Percentiles rank a stretch among this genome's conserved stretches.
Evolutionary conservation across 441 rosid genomes (phyloP).

Genomic region (Populus trichocarpa): DNA sequence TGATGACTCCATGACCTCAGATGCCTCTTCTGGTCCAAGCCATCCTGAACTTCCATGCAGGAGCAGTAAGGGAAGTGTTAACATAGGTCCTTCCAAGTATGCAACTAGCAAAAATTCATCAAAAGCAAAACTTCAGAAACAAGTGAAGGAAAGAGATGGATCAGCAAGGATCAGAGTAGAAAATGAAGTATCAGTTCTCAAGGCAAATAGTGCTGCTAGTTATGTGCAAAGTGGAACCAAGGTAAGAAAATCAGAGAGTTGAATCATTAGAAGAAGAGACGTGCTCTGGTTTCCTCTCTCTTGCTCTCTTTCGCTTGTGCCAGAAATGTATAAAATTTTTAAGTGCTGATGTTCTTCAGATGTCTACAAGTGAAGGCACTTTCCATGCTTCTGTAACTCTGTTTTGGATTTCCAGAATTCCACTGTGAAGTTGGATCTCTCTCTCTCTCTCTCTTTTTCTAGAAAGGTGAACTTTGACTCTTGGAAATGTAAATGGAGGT

Average conservation of each 20-base stretch:
- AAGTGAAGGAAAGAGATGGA: slow-evolving; percentile 31
- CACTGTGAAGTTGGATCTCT: neutral
- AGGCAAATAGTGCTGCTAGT: slow-evolving; percentile 41
- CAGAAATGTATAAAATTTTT: neutral
- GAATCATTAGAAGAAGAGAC: neutral
- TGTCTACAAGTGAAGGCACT: neutral
- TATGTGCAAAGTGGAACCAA: slow-evolving; percentile 37
- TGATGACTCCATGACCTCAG: slow-evolving; percentile 83
- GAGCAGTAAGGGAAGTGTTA: slow-evolving; percentile 6
- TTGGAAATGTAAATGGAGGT: neutral
- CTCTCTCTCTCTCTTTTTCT: no score
- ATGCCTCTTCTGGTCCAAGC: slow-evolving; percentile 78
- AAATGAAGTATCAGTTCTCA: slow-evolving; percentile 30
- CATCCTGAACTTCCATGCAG: slow-evolving; percentile 26
- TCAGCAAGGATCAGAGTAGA: slow-evolving; percentile 27
- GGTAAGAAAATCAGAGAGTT: slow-evolving; percentile 33
- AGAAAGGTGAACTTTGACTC: neutral
- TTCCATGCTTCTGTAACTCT: neutral
- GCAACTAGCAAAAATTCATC: slow-evolving; percentile 26
- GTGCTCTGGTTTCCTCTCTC: neutral
- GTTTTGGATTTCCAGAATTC: neutral
- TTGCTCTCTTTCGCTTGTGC: neutral
- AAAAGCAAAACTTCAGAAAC: slow-evolving; percentile 27
- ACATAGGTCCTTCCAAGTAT: slow-evolving; percentile 27
- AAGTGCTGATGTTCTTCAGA: neutral